A percentile compares a stretch with the other conserved stretches of the same genome.
Conservation (phyloP, 2,329 filamentous ascomycete genomes). For the Venturia nashicola region DNA sequence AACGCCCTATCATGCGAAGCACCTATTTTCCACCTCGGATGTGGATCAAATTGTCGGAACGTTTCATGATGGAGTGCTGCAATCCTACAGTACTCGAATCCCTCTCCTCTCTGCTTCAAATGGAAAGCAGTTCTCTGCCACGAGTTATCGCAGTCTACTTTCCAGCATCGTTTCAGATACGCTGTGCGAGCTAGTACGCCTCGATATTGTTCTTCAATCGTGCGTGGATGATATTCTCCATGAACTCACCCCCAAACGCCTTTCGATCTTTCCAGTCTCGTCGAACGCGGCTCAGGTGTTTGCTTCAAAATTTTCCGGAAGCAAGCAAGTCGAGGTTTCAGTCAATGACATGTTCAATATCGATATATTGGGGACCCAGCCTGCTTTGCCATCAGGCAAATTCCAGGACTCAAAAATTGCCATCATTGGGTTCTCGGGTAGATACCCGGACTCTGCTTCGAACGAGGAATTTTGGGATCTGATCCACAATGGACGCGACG, state of each 20-base stretch:
- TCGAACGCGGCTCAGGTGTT: not conserved
- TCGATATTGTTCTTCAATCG: not conserved
- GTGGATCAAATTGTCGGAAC: constrained; percentile 16
- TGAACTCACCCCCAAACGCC: not conserved
- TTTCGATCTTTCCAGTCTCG: not conserved
- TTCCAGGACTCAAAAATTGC: constrained; percentile 7
- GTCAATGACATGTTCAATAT: not conserved
- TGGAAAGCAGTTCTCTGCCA: not conserved
- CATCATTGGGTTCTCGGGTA: constrained; percentile 11
- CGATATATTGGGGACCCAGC: not conserved
- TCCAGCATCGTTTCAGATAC: not conserved
- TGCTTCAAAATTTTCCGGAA: not conserved
- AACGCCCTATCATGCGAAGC: constrained; percentile 19
- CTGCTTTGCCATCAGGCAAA: not conserved
- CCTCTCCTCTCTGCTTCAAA: not conserved
- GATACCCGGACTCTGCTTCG: constrained; percentile 9
- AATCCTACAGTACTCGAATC: not conserved
- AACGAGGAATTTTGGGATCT: constrained; percentile 10
- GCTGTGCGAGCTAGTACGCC: not conserved
- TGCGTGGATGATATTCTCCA: not conserved
- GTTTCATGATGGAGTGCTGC: not conserved
- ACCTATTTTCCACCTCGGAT: constrained; percentile 19
- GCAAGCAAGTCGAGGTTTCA: not conserved
- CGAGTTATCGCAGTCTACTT: not conserved
- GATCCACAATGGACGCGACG: constrained; percentile 6